phyloP scores from a whole-genome alignment of 129 eudicot species.

The Ambrosia artemisiifolia region DNA sequence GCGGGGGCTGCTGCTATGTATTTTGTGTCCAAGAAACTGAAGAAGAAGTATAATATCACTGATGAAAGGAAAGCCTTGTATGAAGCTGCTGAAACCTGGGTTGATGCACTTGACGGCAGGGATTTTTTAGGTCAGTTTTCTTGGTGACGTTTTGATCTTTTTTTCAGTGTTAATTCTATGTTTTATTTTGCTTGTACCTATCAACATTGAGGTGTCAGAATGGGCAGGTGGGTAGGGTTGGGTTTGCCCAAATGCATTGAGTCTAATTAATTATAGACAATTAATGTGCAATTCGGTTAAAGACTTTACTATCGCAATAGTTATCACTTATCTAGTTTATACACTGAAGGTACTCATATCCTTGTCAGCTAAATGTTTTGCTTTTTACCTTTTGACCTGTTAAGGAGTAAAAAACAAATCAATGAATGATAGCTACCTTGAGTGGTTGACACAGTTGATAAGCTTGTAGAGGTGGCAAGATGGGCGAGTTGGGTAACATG shows the following conservation, averaged over 20 bases:
- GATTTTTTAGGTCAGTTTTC: constrained; percentile 50
- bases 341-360: background rate
- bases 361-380: background rate
- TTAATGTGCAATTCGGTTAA: background rate
- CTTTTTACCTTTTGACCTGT: background rate
- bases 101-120: constrained; percentile 51
- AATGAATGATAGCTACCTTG: background rate
- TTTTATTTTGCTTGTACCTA: background rate
- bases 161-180: background rate
- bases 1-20: constrained; percentile 62
- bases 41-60: constrained; percentile 48
- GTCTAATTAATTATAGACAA: background rate
- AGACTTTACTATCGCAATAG: background rate
- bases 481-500: background rate
- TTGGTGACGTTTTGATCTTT: background rate
- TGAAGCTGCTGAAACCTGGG: constrained; percentile 60
- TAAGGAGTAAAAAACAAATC: background rate
- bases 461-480: background rate
- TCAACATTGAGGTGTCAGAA: background rate
- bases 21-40: constrained; percentile 52
- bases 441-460: background rate
- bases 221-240: background rate
- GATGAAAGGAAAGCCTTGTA: constrained; percentile 55
- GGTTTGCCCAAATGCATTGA: background rate
- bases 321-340: background rate